Percentiles rank a stretch among this genome's conserved stretches.
These are phyloP conservation scores for Penicillium chermesinum DNA, from an alignment of 495 filamentous ascomycete genomes.

Conservation along the genomic window DNA sequence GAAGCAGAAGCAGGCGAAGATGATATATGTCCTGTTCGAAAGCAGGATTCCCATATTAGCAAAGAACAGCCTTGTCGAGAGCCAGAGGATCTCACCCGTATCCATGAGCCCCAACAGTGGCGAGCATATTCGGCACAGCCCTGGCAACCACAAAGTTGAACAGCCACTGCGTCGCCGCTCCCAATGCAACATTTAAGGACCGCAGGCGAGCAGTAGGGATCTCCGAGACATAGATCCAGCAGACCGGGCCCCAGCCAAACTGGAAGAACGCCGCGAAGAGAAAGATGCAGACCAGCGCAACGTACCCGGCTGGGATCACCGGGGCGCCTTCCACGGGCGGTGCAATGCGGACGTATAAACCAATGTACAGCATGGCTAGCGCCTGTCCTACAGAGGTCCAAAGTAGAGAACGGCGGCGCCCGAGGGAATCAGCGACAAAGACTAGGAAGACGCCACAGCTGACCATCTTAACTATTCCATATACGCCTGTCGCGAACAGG, in stretches of 20 bases:
- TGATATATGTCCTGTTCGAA: constrained; percentile 30
- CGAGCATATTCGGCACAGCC: constrained; percentile 40
- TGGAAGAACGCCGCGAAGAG: constrained; percentile 73
- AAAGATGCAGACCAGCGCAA: constrained; percentile 67
- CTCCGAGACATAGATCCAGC: constrained; percentile 73
- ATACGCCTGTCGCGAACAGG: constrained; percentile 51
- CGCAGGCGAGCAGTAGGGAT: constrained; percentile 66
- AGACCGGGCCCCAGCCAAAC: constrained; percentile 74
- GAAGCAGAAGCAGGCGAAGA: constrained; percentile 55
- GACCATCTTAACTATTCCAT: constrained; percentile 51
- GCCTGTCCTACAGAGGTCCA: constrained; percentile 68
- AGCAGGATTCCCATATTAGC: constrained; percentile 23
- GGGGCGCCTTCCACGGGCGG: constrained; percentile 49
- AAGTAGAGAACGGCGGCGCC: constrained; percentile 64
- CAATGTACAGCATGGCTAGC: constrained; percentile 73
- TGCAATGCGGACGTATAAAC: constrained; percentile 68
- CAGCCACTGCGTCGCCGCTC: constrained; percentile 58
- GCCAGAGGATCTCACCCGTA: constrained; percentile 41
- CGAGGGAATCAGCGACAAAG: constrained; percentile 68
- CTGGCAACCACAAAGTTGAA: constrained; percentile 39
- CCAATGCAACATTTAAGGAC: constrained; percentile 61
- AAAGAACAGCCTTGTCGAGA: constrained; percentile 19
- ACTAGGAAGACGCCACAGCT: constrained; percentile 59
- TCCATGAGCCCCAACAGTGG: constrained; percentile 55
- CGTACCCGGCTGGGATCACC: constrained; percentile 56